Base-by-base conservation (phyloP, 2,329 filamentous ascomycete species). In the Fusarium verrucosum region DNA sequence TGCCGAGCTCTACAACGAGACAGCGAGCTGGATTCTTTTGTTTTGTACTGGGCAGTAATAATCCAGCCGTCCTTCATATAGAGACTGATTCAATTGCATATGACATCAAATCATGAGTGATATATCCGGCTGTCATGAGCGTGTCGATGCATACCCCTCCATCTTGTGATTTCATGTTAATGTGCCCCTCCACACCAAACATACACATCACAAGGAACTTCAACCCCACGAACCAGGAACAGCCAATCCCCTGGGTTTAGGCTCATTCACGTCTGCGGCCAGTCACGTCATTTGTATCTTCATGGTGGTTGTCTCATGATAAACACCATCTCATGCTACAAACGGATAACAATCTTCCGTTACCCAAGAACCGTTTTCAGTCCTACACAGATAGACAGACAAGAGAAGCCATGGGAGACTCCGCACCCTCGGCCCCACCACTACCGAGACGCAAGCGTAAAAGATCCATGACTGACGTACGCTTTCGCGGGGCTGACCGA, bases 131-230 rank as follows among this genome's bases (percentile, higher is more conserved):
- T 56, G 33, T 56, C 58, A 61, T 62, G 49, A 60, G 55, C 41
- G 55, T 35, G 20, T 13, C 19, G 26, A 30, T 22, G n/a, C n/a
- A 30, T 62, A 53, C 56, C 58, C 58, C 62, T 66, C 46, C 62
- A 62, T 63, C 57, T 45, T 50, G 43, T 52, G 37, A 42, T 47
- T 40, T 32, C 5, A 22, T 13, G 23, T 20, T n/a, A 25, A 41
- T 41, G 33, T 61, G 22, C 62, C 63, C 62, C 63, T 64, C 63
- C 63, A 66, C 63, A 64, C 58, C 47, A 47, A 42, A 17, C n/a
- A 22, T 19, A 10, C 9, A 17, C 25, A 23, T 45, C 44, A 30
- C 40, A 60, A 47, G 35, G 35, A 45, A 58, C 58, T 35, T 44
- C 32, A 41, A 43, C 38, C 51, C 41, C 44, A 49, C 50, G 36